Evolutionary conservation across 768 basidiomycete genomes (phyloP).

Genomic region (Tricholoma bakamatsutake): DNA sequence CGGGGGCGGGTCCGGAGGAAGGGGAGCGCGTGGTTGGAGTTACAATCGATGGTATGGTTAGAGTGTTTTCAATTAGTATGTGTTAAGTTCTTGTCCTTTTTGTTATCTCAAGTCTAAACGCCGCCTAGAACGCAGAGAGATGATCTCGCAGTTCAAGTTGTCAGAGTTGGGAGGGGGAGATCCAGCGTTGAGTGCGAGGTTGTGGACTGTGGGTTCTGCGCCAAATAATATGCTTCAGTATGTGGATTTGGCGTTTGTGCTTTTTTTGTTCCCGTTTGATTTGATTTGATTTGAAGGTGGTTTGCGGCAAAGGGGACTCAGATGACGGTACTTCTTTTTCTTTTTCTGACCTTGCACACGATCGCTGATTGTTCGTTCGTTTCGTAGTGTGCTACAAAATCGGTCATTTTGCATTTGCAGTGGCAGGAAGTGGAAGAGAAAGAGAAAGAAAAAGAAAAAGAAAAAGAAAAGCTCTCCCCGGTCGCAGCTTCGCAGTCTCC

Average conservation of each 20-base stretch:
- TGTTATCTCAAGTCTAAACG: not conserved
- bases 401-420: constrained; percentile 77
- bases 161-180: constrained; percentile 69
- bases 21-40: constrained; percentile 86
- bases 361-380: not conserved
- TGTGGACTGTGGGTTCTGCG: constrained; percentile 74
- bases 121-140: constrained; percentile 57
- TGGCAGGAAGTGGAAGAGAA: constrained; percentile 64
- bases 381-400: constrained; percentile 79
- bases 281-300: constrained; percentile 44
- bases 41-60: constrained; percentile 87
- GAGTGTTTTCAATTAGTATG: constrained; percentile 88
- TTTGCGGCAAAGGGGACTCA: constrained; percentile 86
- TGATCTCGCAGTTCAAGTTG: constrained; percentile 90
- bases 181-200: constrained; percentile 56
- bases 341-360: not conserved
- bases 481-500: constrained; percentile 14
- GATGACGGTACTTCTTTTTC: constrained; percentile 61
- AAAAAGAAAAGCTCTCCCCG: constrained; percentile 12
- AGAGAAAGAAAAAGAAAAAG: constrained; percentile 6
- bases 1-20: constrained; percentile 44
- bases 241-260: constrained; percentile 17
- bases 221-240: constrained; percentile 87
- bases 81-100: constrained; percentile 6
- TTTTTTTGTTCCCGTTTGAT: not conserved